phyloP scores from a whole-genome alignment of 129 eudicot species.

The Cynara cardunculus region DNA sequence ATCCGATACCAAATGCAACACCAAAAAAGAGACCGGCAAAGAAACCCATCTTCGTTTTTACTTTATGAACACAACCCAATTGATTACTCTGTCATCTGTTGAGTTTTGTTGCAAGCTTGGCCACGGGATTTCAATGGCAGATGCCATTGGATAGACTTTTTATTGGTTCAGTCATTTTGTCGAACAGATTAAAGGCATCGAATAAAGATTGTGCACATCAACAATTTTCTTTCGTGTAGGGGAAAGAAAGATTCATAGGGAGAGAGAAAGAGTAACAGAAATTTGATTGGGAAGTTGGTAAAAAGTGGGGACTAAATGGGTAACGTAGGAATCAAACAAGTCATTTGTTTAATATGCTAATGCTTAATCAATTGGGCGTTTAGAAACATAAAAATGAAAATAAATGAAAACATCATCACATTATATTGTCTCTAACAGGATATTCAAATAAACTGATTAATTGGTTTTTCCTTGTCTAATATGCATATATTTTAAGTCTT shows the following conservation, averaged over 20 bases:
- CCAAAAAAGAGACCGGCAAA: slow-evolving; percentile 56
- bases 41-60: slow-evolving; percentile 40
- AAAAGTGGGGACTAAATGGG: slow-evolving; percentile 16
- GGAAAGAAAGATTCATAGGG: slow-evolving; percentile 1
- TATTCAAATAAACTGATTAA: too few relatives aligned
- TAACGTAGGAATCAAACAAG: slow-evolving; percentile 10
- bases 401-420: too few relatives aligned
- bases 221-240: slow-evolving; percentile 17
- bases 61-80: slow-evolving; percentile 6
- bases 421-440: too few relatives aligned
- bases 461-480: too few relatives aligned
- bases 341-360: neutral
- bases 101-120: slow-evolving; percentile 13
- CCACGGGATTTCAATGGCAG: slow-evolving; percentile 16
- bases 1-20: slow-evolving; percentile 54
- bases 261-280: slow-evolving; percentile 15
- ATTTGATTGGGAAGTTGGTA: slow-evolving; percentile 33
- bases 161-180: slow-evolving; percentile 32
- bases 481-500: too few relatives aligned
- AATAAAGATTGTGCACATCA: slow-evolving; percentile 24
- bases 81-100: neutral
- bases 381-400: neutral
- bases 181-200: slow-evolving; percentile 23
- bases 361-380: neutral
- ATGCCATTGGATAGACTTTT: slow-evolving; percentile 9